Percentiles rank a stretch among this genome's conserved stretches.
These are phyloP conservation scores for Capsicum rhomboideum DNA, from an alignment of 257 asterid genomes.

Conservation along the genomic window DNA sequence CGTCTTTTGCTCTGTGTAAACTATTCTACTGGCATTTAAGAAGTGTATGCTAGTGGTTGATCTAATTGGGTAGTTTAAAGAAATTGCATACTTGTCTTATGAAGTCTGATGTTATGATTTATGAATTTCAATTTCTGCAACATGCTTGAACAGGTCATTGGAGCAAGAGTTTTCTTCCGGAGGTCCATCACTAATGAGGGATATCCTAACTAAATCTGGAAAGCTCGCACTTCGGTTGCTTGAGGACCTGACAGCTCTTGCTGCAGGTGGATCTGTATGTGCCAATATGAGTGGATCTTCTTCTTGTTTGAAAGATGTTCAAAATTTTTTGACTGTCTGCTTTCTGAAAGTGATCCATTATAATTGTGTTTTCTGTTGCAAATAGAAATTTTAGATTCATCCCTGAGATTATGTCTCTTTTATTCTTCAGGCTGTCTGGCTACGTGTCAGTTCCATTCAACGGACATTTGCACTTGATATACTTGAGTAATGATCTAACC, in stretches of 20 bases:
- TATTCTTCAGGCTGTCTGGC: constrained; percentile 78
- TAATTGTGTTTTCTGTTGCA: background rate
- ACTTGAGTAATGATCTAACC: constrained; percentile 67
- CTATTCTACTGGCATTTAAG: background rate
- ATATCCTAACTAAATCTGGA: constrained; percentile 57
- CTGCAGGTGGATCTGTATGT: constrained; percentile 99
- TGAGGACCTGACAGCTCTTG: constrained; percentile 97
- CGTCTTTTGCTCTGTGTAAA: background rate
- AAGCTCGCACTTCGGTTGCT: constrained; percentile 92
- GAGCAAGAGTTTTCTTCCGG: constrained; percentile 68
- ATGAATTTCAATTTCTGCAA: background rate
- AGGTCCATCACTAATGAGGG: constrained; percentile 54
- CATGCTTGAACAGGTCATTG: constrained; percentile 48
- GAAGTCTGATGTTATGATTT: background rate
- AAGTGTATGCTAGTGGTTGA: background rate
- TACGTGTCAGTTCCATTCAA: constrained; percentile 63
- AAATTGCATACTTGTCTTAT: background rate
- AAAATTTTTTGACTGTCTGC: background rate
- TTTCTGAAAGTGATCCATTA: background rate
- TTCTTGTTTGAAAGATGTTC: constrained; percentile 2
- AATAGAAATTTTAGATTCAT: background rate
- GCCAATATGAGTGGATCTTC: constrained; percentile 12
- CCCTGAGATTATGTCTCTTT: constrained; percentile 12
- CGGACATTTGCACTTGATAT: constrained; percentile 93
- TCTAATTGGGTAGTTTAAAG: background rate